Conservation (phyloP, 371 early-diverging fungal genomes). For the Mucor circinelloides region DNA sequence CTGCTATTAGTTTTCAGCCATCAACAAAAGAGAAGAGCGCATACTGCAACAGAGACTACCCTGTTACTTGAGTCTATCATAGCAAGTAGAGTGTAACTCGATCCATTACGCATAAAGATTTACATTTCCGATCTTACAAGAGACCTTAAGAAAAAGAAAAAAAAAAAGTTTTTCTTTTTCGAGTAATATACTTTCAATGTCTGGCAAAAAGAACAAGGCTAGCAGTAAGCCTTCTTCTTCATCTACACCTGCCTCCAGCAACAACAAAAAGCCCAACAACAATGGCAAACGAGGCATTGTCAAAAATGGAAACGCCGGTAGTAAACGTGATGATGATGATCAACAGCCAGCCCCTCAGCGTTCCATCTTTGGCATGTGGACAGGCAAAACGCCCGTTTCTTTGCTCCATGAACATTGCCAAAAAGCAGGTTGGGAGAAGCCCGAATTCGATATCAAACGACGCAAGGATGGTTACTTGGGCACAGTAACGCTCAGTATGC, state of each 20-base stretch:
- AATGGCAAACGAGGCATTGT: constrained; percentile 29
- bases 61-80: too few species aligned
- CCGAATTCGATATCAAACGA: constrained; percentile 58
- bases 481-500: constrained; percentile 62
- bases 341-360: constrained; percentile 26
- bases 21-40: too few species aligned
- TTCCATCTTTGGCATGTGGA: constrained; percentile 77
- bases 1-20: too few species aligned
- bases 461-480: constrained; percentile 56
- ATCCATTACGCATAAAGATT: too few species aligned
- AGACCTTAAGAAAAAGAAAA: neutral
- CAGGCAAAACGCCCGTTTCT: constrained; percentile 83
- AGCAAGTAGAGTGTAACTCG: too few species aligned
- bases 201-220: constrained; percentile 35
- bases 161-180: neutral
- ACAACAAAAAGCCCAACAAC: constrained; percentile 1
- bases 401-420: constrained; percentile 82
- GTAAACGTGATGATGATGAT: constrained; percentile 4
- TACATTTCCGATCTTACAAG: too few species aligned
- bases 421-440: constrained; percentile 77
- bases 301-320: constrained; percentile 44
- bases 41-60: too few species aligned
- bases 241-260: constrained; percentile 5
- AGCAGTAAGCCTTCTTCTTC: constrained; percentile 7
- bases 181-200: constrained; percentile 17